Evolutionary conservation across 2,329 filamentous ascomycete genomes (phyloP), one percentile per base, ranked within the genome.

Genomic region (Aspergillus quadrilineatus): DNA sequence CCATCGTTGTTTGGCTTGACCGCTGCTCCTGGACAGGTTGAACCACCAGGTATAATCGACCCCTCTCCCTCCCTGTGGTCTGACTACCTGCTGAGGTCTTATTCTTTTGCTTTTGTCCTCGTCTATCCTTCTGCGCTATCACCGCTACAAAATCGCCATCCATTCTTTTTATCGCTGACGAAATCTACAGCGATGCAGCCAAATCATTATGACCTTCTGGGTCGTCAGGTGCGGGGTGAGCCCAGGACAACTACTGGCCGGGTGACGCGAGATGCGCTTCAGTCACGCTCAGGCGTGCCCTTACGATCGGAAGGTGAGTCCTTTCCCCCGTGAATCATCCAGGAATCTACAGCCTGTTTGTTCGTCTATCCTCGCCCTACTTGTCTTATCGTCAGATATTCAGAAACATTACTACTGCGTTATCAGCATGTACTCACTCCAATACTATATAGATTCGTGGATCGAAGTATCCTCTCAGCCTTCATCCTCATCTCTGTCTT

Each of bases 401-500:
- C 14, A 14, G 7, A 8, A 36, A 36, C 14, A 36, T 14, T 9
- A 14, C 32, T 51, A 41, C 37, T 43, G 22, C 22, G 22, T 22
- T 22, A 58, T 47, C 22, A 44, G 28, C 55, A 75, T 77, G 72
- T 77, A 76, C 73, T 79, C 74, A 77, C 71, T 75, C 32, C 72
- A 67, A 45, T 73, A 75, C 66, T 77, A 76, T 56, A 63, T 79
- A 92, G 94, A 97, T 78, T 97, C 94, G 7, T 99, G 94, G 94
- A 86, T 97, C 65, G 93, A 99, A 73, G 86, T 99, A 59, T 85
- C 89, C 46, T 97, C 93, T 4, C 90, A 94, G 66, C 92, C 93
- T 6, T 97, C 93, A 0, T 96, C 93, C 2, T 96, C 93, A 2
- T 97, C 92, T 12, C 80, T 96, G 10, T 96, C 92, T 17, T 96